phyloP scores from a whole-genome alignment of 106 monocot genomes.

The Agapanthus africanus region DNA sequence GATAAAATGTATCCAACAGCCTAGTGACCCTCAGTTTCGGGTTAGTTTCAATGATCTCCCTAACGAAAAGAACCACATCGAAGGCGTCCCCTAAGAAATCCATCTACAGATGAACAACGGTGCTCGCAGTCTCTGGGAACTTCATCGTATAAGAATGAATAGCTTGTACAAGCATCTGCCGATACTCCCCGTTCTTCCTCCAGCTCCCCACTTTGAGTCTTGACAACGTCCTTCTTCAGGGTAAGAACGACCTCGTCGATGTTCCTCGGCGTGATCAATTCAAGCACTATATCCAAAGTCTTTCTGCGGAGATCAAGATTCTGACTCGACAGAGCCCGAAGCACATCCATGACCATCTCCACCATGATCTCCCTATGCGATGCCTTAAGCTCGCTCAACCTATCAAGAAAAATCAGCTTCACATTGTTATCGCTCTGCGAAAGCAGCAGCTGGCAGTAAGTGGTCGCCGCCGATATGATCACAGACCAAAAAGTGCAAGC shows the following conservation, averaged over 20 bases:
- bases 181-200: constrained; percentile 81
- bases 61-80: constrained; percentile 77
- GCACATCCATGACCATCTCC: constrained; percentile 76
- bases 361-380: constrained; percentile 77
- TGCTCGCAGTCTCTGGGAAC: constrained; percentile 86
- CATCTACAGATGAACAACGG: constrained; percentile 78
- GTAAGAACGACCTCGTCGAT: constrained; percentile 77
- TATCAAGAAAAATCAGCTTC: constrained; percentile 73
- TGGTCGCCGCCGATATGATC: constrained; percentile 62
- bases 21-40: constrained; percentile 71
- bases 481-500: constrained; percentile 70
- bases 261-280: constrained; percentile 69
- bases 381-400: constrained; percentile 59
- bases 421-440: constrained; percentile 95
- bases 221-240: constrained; percentile 86
- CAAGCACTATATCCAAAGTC: constrained; percentile 68
- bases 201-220: constrained; percentile 77
- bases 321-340: constrained; percentile 73
- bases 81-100: constrained; percentile 91
- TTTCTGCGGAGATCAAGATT: constrained; percentile 78
- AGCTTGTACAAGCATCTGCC: constrained; percentile 90
- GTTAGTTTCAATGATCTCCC: constrained; percentile 87
- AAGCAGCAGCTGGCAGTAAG: constrained; percentile 80
- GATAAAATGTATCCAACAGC: constrained; percentile 75
- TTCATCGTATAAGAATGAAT: constrained; percentile 82